Evolutionary conservation across 163 green algal species (phyloP), one percentile per base, ranked within the genome.

Genomic region (Chlamydomonas reinhardtii): DNA sequence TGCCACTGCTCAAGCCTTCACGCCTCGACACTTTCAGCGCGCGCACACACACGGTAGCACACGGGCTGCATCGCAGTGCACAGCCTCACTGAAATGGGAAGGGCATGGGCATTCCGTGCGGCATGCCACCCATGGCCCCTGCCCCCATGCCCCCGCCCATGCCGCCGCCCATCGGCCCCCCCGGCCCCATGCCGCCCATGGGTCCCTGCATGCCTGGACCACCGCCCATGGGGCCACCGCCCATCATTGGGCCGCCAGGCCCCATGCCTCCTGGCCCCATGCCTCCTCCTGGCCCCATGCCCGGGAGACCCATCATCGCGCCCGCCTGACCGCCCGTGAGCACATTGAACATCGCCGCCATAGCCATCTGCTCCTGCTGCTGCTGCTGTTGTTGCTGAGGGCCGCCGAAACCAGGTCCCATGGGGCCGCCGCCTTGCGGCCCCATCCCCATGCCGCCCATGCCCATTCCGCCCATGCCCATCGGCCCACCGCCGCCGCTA

Each of bases 351-450:
- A 85, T 82, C 6, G 80, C 69, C 1, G 70, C 76, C 74, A 74
- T 35, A 27, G 70, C 59, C n/a, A 75, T 24, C 56, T 76, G 54
- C 39, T 70, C n/a, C 43, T 85, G 75, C 70, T 82, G 69, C 17
- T 89, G 83, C 29, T 83, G 74, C 32, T 88, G 77, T 56, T 84
- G 77, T 15, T 84, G 76, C n/a, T 37, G 69, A 34, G 16, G 72
- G 31, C 59, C 72, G 74, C 34, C 39, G 31, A 54, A 56, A 16
- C 64, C 74, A 65, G 27, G 59, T 35, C 14, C 59, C 35, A 34
- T 71, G 64, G 75, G 11, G 32, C 48, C 48, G 61, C 61, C 15
- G 17, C 34, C 29, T 35, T 29, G 34, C 24, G 22, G 69, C 15
- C 22, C 29, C 69, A 24, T 27, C 27, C 34, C 32, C 69, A 16